Evolutionary conservation across 345 rosid genomes (phyloP).

Genomic region (Firmiana major): DNA sequence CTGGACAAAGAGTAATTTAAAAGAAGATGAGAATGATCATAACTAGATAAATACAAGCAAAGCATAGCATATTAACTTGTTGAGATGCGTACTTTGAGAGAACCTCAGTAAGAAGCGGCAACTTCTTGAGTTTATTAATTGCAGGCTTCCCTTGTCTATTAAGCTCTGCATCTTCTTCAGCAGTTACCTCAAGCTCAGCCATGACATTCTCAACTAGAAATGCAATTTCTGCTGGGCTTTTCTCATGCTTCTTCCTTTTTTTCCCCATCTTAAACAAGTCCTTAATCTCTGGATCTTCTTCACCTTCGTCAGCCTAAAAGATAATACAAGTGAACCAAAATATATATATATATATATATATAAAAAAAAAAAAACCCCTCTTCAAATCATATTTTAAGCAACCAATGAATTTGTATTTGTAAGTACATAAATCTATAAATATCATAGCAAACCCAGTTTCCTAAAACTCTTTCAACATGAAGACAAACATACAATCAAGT

Average conservation of each 20-base stretch:
- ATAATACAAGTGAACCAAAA: not conserved
- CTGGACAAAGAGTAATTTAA: constrained; percentile 35
- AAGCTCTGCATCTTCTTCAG: constrained; percentile 90
- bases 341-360: too few relatives aligned
- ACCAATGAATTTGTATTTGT: not conserved
- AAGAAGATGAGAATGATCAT: not conserved
- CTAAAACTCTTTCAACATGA: not conserved
- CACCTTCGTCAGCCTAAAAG: constrained; percentile 84
- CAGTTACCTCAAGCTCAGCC: constrained; percentile 96
- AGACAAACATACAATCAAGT: not conserved
- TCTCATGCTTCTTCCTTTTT: constrained; percentile 78
- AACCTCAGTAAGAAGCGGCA: constrained; percentile 86
- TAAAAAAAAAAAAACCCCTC: not conserved
- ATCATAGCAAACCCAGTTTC: not conserved
- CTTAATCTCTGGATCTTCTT: constrained; percentile 82
- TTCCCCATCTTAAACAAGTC: constrained; percentile 84
- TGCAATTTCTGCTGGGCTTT: constrained; percentile 89
- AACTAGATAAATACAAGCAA: not conserved
- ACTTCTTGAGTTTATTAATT: constrained; percentile 81
- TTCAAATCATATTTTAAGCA: not conserved
- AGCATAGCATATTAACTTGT: not conserved
- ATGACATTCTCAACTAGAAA: constrained; percentile 81
- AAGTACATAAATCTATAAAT: not conserved
- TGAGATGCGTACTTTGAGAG: constrained; percentile 75
- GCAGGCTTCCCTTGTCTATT: constrained; percentile 89